Evolutionary conservation across 345 rosid species (phyloP).

Genomic region (Leavenworthia alabamica): DNA sequence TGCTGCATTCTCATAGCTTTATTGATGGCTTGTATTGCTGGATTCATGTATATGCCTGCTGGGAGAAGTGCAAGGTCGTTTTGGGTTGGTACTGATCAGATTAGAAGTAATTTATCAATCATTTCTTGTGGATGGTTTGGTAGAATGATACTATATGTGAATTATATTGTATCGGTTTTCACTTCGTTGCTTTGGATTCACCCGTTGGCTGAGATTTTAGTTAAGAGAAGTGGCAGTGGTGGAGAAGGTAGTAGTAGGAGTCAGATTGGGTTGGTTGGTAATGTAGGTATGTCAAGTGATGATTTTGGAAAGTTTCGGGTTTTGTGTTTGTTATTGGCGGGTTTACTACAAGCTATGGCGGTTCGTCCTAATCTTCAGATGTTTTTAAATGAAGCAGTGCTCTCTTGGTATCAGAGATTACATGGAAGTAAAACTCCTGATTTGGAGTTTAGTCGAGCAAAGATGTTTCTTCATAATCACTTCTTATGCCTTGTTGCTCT

Average conservation of each 20-base stretch:
- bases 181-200: slow-evolving; percentile 80
- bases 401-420: slow-evolving; percentile 87
- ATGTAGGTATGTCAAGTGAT: slow-evolving; percentile 44
- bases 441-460: slow-evolving; percentile 82
- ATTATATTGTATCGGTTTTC: slow-evolving; percentile 38
- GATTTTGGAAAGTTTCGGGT: slow-evolving; percentile 50
- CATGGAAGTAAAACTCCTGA: slow-evolving; percentile 85
- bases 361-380: slow-evolving; percentile 72
- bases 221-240: slow-evolving; percentile 22
- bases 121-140: slow-evolving; percentile 79
- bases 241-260: background rate
- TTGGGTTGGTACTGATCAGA: slow-evolving; percentile 94
- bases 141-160: slow-evolving; percentile 51
- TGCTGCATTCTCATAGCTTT: slow-evolving; percentile 40
- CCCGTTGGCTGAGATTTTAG: slow-evolving; percentile 54
- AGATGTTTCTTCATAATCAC: slow-evolving; percentile 88
- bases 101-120: slow-evolving; percentile 50
- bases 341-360: slow-evolving; percentile 50
- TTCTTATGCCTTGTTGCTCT: slow-evolving; percentile 64
- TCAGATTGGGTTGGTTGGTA: slow-evolving; percentile 40
- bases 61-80: slow-evolving; percentile 70
- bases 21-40: slow-evolving; percentile 57
- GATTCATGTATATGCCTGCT: slow-evolving; percentile 65
- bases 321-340: slow-evolving; percentile 50
- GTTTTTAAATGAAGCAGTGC: slow-evolving; percentile 84